Evolutionary conservation across 2,329 filamentous ascomycete species (phyloP), one percentile per base, ranked within the genome.

Genomic region (Juglanconis sp.): DNA sequence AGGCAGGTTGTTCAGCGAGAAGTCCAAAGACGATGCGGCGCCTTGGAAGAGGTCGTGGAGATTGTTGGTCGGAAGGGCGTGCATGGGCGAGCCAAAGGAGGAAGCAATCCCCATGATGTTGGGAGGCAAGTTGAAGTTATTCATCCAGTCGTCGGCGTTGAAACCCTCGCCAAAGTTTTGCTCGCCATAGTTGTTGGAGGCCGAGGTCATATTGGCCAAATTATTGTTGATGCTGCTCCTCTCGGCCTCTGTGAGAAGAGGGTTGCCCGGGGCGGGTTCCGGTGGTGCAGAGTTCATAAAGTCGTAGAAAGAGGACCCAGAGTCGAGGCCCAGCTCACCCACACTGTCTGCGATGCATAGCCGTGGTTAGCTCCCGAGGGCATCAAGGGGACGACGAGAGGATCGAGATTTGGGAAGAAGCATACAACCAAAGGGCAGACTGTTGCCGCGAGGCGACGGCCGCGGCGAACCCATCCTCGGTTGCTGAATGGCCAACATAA

Each of bases 351-450:
- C 24, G 24, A 24, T 24, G 24, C 24, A 24, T 24, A 24, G 24
- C 24, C 24, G 32, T 6, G 49, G 34, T 54, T 17, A 54, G 52
- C 40, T 35, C 9, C 31, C 24, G 13, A 10, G 17, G 35, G 30
- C 4, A 4, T 15, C 9, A 47, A 6, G 31, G 24, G 49, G 34
- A 31, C 34, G 38, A 35, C 34, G 3, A n/a, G 13, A 52, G 15
- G 47, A 17, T 31, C 17, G 13, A 34, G 9, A 30, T 31, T 38
- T 13, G 56, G 47, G 55, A 51, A 82, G 3, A 38, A 3, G 35
- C 87, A 67, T 80, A 90, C 87, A 90, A 69, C 87, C 87, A 80
- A 90, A 90, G 42, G 85, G 83, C 70, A 83, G 76, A 47, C 48
- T 59, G 65, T 82, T 78, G 59, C 79, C 75, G 68, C 84, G 79